Percentiles rank a stretch among this genome's conserved stretches.
These are phyloP conservation scores for Ustilago xerochloae DNA, from an alignment of 1,284 basidiomycete species.

Conservation along the genomic window DNA sequence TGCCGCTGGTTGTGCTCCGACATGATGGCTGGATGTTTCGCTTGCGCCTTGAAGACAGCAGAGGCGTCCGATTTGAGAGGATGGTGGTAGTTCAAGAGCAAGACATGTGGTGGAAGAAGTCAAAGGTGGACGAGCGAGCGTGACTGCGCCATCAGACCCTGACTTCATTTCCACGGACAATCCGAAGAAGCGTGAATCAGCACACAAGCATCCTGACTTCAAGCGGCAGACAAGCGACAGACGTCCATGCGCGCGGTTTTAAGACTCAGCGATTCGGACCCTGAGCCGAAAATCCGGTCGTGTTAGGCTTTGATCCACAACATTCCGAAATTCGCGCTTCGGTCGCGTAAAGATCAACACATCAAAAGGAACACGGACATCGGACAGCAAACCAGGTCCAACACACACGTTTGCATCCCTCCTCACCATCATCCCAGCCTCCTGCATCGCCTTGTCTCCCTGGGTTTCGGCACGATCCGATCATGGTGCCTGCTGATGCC, in stretches of 20 bases:
- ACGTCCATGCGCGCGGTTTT: background rate
- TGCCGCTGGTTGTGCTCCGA: background rate
- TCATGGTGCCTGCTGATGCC: slow-evolving; percentile 26
- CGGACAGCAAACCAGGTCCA: background rate
- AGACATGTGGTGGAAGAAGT: background rate
- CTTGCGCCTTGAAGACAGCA: background rate
- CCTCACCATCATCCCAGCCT: background rate
- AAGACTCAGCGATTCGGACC: slow-evolving; percentile 10
- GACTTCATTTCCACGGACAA: slow-evolving; percentile 8
- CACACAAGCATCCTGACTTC: slow-evolving; percentile 18
- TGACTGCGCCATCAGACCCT: slow-evolving; percentile 1
- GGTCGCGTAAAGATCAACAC: slow-evolving; percentile 19
- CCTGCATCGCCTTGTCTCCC: background rate
- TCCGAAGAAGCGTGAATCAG: slow-evolving; percentile 4
- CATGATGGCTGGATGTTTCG: background rate
- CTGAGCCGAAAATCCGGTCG: background rate
- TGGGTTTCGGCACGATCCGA: background rate
- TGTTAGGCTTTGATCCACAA: slow-evolving; percentile 3
- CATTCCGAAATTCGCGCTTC: background rate
- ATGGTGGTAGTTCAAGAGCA: background rate
- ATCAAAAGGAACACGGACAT: background rate
- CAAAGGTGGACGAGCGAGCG: background rate
- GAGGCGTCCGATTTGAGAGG: background rate
- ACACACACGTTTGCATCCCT: background rate
- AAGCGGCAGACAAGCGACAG: no score